A percentile compares a stretch with the other conserved stretches of the same genome.
Evolutionary conservation across 2,329 filamentous ascomycete species (phyloP).

Genomic region (Phaeosphaeria sp.): DNA sequence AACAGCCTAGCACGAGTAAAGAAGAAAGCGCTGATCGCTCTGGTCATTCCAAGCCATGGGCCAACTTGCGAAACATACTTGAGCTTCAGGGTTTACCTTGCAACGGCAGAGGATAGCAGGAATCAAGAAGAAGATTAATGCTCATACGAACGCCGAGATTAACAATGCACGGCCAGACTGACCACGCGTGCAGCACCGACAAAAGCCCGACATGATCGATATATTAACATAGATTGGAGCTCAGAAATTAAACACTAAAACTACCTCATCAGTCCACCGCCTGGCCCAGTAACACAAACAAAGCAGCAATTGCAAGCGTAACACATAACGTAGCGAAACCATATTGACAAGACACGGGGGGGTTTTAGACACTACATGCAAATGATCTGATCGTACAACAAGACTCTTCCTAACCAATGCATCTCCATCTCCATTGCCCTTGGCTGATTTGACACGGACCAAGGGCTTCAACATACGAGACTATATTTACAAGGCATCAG

Average conservation of each 20-base stretch:
- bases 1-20: no score
- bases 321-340: slow-evolving; percentile 17
- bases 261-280: slow-evolving; percentile 1
- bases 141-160: not conserved
- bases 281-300: slow-evolving; percentile 1
- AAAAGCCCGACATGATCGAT: not conserved
- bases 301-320: slow-evolving; percentile 12
- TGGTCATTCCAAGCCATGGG: no score
- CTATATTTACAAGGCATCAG: slow-evolving; percentile 51
- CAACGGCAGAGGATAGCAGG: not conserved
- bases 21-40: no score
- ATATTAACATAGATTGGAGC: slow-evolving; percentile 3
- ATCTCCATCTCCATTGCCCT: not conserved
- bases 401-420: not conserved
- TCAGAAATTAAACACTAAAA: slow-evolving; percentile 9
- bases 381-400: not conserved
- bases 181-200: not conserved
- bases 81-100: not conserved
- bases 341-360: slow-evolving; percentile 6
- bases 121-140: not conserved
- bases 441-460: no score
- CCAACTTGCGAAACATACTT: no score
- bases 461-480: not conserved
- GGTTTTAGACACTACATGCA: not conserved
- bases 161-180: not conserved